Base-by-base conservation (phyloP, 208 protist species). In the Acanthamoeba lenticulata region DNA sequence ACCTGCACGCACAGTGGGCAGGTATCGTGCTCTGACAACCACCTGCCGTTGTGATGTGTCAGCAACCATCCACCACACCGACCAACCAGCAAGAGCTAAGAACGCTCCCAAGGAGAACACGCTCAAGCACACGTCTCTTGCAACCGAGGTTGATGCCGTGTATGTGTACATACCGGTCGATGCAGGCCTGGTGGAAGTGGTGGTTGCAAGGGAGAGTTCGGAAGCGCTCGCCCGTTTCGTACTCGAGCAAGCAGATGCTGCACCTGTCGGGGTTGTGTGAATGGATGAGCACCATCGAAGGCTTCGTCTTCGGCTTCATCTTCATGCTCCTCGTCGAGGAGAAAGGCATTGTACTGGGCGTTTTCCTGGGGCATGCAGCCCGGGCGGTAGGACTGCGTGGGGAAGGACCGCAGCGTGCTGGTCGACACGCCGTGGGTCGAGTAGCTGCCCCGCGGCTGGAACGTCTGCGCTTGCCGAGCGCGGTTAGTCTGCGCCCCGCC, bases 161-260 rank as follows among this genome's bases (percentile, higher is more conserved):
- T n/a, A n/a, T n/a, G 27, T 19, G 72, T 1, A 32, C 34, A 9
- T 29, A 81, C 72, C 72, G 19, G 77, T 97, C 96, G 34, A 97
- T 95, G 74, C 96, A 97, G 1, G 94, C 34, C 27, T 36, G 40
- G 67, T 97, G 96, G 91, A 97, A 97, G 24, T 81, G 49, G 40
- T 97, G 96, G 13, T 96, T 60, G 86, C 96, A 97, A 27, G 95
- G 96, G 34, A 97, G 92, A 15, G 44, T 94, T 47, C 95, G 94
- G 36, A 97, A 44, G 9, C 42, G 7, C 0, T 97, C 95, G 40
- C 96, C 96, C 13, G 90, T 42, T 52, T 96, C 55, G 47, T 93
- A 97, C 15, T 96, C 92, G 9, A 94, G 91, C 77, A 97, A 44
- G 49, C 96, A 97, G 42, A 97, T 89, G 69, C 42, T 45, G 94